Conservation (phyloP, 768 basidiomycete genomes). For the Leccinum uliginosum region DNA sequence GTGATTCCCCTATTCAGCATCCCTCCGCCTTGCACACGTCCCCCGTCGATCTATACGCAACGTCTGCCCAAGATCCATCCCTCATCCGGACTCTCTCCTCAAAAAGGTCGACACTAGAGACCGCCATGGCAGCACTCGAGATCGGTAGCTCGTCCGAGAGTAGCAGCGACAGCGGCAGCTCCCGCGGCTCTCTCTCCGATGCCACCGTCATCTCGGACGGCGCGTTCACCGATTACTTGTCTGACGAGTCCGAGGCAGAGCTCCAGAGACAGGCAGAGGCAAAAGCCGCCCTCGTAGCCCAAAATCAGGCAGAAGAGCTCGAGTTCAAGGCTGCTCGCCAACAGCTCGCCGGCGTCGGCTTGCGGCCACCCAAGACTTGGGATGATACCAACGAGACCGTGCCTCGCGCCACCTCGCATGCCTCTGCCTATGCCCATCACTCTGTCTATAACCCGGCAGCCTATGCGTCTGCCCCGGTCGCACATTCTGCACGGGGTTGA, state of each 20-base stretch:
- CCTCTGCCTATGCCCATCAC: slow-evolving; percentile 24
- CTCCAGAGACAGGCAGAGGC: slow-evolving; percentile 82
- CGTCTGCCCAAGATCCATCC: slow-evolving; percentile 28
- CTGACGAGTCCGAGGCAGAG: slow-evolving; percentile 91
- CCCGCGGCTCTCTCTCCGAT: slow-evolving; percentile 57
- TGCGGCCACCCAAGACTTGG: slow-evolving; percentile 78
- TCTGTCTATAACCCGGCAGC: slow-evolving; percentile 26
- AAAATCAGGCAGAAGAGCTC: slow-evolving; percentile 73
- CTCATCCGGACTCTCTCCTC: slow-evolving; percentile 32
- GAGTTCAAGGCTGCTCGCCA: slow-evolving; percentile 80
- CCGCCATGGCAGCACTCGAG: slow-evolving; percentile 36
- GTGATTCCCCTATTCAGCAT: slow-evolving; percentile 16
- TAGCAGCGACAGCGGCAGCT: slow-evolving; percentile 52
- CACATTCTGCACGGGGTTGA: slow-evolving; percentile 30
- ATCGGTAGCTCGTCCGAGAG: slow-evolving; percentile 48
- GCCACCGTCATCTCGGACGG: slow-evolving; percentile 82
- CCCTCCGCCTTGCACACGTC: slow-evolving; percentile 17
- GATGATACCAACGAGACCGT: slow-evolving; percentile 45
- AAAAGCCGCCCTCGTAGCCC: slow-evolving; percentile 71
- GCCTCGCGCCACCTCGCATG: slow-evolving; percentile 23
- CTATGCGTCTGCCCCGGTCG: slow-evolving; percentile 23
- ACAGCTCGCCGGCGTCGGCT: slow-evolving; percentile 68
- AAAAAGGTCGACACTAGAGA: slow-evolving; percentile 34
- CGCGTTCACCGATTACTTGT: slow-evolving; percentile 84
- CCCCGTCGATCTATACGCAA: slow-evolving; percentile 20